Base-by-base conservation (phyloP, 139 green algal species). In the Gonium pectorale region DNA sequence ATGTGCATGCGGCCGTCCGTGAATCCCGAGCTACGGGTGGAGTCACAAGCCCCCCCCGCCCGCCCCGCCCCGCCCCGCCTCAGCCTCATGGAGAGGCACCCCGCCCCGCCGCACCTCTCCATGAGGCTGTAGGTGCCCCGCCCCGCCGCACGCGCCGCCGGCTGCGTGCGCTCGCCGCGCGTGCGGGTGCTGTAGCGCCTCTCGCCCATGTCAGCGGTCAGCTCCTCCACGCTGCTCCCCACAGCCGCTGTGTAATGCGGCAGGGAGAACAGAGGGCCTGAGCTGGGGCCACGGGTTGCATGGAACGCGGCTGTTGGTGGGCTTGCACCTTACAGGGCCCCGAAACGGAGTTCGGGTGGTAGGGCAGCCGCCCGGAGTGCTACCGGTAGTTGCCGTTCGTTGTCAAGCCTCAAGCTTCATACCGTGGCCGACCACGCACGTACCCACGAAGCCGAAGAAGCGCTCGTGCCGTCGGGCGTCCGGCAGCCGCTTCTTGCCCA, bases 401-500 rank as follows among this genome's bases (percentile, higher is more conserved):
- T n/a, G n/a, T n/a, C n/a, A n/a, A n/a, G n/a, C n/a, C n/a, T n/a
- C n/a, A n/a, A n/a, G n/a, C n/a, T n/a, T n/a, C n/a, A n/a, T n/a
- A n/a, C n/a, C n/a, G n/a, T n/a, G n/a, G n/a, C n/a, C n/a, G n/a
- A n/a, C n/a, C n/a, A n/a, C n/a, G 24, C 11, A 74, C 73, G 46
- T 67, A 88, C 84, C 81, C 38, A 93, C 69, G 73, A 92, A 94
- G 17, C 90, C 85, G 68, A 92, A 94, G 66, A 94, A 93, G 31
- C 92, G 87, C 82, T 92, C 90, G 35, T 93, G 91, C 29, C 63
- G 69, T 0, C 44, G 29, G 0, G 69, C 51, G n/a, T 77, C 77
- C 0, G 92, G 92, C 63, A 94, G 79, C 31, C 82, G 62, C 81
- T 94, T 94, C 85, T 94, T 94, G 63, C 86, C 90, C 19, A 94